Evolutionary conservation across 2,329 filamentous ascomycete species (phyloP), one percentile per base, ranked within the genome.

Genomic region (Coniella vitis): DNA sequence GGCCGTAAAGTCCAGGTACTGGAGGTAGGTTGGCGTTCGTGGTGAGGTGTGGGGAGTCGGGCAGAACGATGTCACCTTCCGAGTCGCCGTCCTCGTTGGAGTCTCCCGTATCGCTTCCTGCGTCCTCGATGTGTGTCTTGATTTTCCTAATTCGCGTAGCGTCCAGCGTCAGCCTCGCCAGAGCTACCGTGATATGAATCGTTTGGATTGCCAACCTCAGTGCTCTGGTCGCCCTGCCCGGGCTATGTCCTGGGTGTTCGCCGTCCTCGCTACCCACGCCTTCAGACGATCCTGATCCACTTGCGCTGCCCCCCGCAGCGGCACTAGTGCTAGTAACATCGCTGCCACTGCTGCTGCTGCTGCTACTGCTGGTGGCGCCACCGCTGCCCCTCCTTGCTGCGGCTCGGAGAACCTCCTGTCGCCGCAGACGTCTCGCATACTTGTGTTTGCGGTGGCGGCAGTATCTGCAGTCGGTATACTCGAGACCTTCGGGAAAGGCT

Each of bases 371-470:
- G 10, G 10, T 10, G 10, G 10, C 31, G 17, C 35, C 40, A 13
- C 38, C 20, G 8, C 38, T 20, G 22, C 35, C 43, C 20, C 47
- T 45, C 8, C 16, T 40, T 29, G 37, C 31, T 37, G 48, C 40
- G 4, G 48, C 65, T 31, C 67, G 61, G 1, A 59, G 58, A 31
- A 66, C 72, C 58, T 77, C 81, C 61, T 81, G 75, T 52, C 79
- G 74, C 60, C 77, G 75, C 52, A 83, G 79, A 38, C 78, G 74
- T 57, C 75, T 77, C 62, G 81, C 78, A 48, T 81, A 80, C 68
- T 87, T 90, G 63, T 84, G 79, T 56, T 87, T 79, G 61, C 88
- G 86, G 69, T 84, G 90, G 66, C 45, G 51, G 49, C 52, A 54
- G 39, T 44, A 54, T 12, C 19, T 14, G 46, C 52, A 54, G 38